Conservation (phyloP, 352 stramenopile species). For the Pythium pyrilobum region DNA sequence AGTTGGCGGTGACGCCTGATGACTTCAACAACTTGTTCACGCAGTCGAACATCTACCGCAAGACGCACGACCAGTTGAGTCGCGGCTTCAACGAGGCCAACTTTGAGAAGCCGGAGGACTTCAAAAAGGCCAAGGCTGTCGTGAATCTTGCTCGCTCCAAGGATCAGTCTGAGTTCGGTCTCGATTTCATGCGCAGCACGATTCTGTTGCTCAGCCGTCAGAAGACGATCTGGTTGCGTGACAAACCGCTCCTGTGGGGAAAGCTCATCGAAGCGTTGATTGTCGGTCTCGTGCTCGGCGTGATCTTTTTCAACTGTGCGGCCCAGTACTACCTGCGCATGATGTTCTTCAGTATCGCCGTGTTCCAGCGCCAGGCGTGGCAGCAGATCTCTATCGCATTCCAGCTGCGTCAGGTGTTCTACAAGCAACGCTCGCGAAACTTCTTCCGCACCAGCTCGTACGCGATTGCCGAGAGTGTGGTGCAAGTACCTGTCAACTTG, state of each 20-base stretch:
- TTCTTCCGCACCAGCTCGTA: slow-evolving; percentile 87
- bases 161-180: slow-evolving; percentile 42
- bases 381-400: slow-evolving; percentile 70
- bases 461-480: slow-evolving; percentile 52
- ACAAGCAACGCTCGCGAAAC: slow-evolving; percentile 86
- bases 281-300: slow-evolving; percentile 73
- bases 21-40: slow-evolving; percentile 56
- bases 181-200: slow-evolving; percentile 40
- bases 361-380: slow-evolving; percentile 71
- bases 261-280: slow-evolving; percentile 60
- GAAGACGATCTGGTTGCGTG: slow-evolving; percentile 60
- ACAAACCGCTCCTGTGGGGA: slow-evolving; percentile 53
- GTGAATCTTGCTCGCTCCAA: slow-evolving; percentile 42
- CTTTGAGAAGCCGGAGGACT: slow-evolving; percentile 55
- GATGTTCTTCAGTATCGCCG: slow-evolving; percentile 62
- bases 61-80: slow-evolving; percentile 42
- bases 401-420: slow-evolving; percentile 80
- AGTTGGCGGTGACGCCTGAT: slow-evolving; percentile 25
- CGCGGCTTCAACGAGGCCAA: slow-evolving; percentile 50
- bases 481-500: slow-evolving; percentile 63
- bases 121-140: slow-evolving; percentile 49
- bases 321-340: slow-evolving; percentile 60
- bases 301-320: slow-evolving; percentile 59
- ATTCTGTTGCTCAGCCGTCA: slow-evolving; percentile 50
- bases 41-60: slow-evolving; percentile 48